Evolutionary conservation across 352 stramenopile species (phyloP).

Genomic region (Phytophthora colocasiae): DNA sequence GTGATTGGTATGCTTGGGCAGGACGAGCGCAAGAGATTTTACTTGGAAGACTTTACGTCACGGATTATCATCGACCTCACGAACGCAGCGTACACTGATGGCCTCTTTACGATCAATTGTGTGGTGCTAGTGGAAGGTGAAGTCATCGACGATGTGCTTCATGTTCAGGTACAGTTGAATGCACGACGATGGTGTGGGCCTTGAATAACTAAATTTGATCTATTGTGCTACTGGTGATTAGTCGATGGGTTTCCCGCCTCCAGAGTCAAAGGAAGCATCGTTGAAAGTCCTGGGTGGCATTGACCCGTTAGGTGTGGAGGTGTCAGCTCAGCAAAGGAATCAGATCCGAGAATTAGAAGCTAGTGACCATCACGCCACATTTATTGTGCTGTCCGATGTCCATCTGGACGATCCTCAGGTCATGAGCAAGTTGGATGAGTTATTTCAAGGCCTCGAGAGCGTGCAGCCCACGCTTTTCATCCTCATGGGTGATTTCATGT

Average conservation of each 20-base stretch:
- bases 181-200: neutral
- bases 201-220: neutral
- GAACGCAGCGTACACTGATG: constrained; percentile 83
- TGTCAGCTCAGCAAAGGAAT: constrained; percentile 79
- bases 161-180: constrained; percentile 74
- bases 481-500: constrained; percentile 95
- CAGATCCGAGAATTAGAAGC: constrained; percentile 85
- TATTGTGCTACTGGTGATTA: constrained; percentile 25
- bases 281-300: constrained; percentile 73
- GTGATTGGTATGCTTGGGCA: constrained; percentile 89
- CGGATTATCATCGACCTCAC: constrained; percentile 81
- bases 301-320: constrained; percentile 85
- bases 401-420: constrained; percentile 93
- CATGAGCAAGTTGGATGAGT: constrained; percentile 87
- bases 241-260: constrained; percentile 92
- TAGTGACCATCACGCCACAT: constrained; percentile 85
- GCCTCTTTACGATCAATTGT: constrained; percentile 93
- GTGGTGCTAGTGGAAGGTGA: constrained; percentile 94
- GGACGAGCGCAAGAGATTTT: constrained; percentile 82
- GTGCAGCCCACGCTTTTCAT: constrained; percentile 89
- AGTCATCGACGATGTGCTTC: constrained; percentile 92
- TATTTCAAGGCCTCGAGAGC: constrained; percentile 90
- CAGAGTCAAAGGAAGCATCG: constrained; percentile 86
- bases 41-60: constrained; percentile 84
- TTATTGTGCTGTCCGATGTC: constrained; percentile 95